phyloP scores from a whole-genome alignment of 2,329 filamentous ascomycete genomes.

The Claviceps spartinae region DNA sequence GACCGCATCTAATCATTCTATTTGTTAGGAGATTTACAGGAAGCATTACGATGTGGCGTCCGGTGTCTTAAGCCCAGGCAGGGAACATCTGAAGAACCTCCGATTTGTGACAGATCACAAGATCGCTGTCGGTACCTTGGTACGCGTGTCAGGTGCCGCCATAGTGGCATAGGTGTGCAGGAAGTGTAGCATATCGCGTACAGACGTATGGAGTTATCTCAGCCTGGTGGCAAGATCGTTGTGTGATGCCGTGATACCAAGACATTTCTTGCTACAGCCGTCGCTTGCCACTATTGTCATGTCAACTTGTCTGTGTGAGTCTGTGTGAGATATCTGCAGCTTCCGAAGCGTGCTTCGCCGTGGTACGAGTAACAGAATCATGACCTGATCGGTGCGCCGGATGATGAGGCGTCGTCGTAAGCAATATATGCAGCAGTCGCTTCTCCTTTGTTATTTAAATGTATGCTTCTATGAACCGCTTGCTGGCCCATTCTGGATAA shows the following conservation, averaged over 20 bases:
- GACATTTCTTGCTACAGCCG: not conserved
- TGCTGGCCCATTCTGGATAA: not conserved
- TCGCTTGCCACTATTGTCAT: not conserved
- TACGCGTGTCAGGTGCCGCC: not conserved
- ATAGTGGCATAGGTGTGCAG: no score
- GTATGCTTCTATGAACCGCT: not conserved
- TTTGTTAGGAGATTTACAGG: not conserved
- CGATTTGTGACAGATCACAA: not conserved
- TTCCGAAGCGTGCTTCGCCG: not conserved
- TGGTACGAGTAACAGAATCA: not conserved
- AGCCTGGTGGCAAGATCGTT: no score
- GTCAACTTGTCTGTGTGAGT: not conserved
- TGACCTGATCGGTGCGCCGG: not conserved
- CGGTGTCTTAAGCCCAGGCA: not conserved
- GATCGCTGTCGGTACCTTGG: not conserved
- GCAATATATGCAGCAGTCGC: no score
- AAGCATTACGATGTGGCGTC: not conserved
- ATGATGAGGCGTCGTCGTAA: no score
- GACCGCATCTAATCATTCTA: not conserved
- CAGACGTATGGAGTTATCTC: no score
- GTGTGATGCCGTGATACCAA: not conserved
- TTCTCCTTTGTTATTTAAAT: no score
- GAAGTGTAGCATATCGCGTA: no score
- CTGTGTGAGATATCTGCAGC: not conserved
- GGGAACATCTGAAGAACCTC: not conserved